Percentiles rank a stretch among this genome's conserved stretches.
These are phyloP conservation scores for Ophiostoma quercus DNA, from an alignment of 2,329 filamentous ascomycete genomes.

Conservation along the genomic window DNA sequence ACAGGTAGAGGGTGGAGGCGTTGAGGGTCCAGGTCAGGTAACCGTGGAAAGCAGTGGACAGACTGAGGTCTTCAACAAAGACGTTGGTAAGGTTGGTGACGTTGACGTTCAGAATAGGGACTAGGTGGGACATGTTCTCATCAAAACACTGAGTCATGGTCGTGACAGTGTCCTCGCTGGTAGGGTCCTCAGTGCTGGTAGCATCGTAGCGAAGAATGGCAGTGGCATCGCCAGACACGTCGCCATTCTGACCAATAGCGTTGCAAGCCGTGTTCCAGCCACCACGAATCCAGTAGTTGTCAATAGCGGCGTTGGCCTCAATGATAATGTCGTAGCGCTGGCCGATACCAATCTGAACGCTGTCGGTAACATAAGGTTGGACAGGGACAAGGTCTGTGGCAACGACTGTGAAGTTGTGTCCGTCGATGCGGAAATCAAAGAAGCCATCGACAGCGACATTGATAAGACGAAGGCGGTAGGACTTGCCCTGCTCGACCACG, in stretches of 20 bases:
- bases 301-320: slow-evolving; percentile 35
- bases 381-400: slow-evolving; percentile 50
- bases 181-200: slow-evolving; percentile 30
- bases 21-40: slow-evolving; percentile 10
- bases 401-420: slow-evolving; percentile 50
- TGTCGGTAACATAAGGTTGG: slow-evolving; percentile 44
- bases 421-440: slow-evolving; percentile 48
- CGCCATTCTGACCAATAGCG: slow-evolving; percentile 25
- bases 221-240: slow-evolving; percentile 30
- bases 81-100: slow-evolving; percentile 31
- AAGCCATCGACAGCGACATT: slow-evolving; percentile 47
- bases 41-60: slow-evolving; percentile 4
- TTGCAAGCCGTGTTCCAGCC: slow-evolving; percentile 29
- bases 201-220: slow-evolving; percentile 39
- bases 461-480: slow-evolving; percentile 45
- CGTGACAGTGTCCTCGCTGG: slow-evolving; percentile 33
- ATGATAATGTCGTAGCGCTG: slow-evolving; percentile 45
- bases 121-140: not conserved
- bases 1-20: not conserved
- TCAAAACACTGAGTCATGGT: slow-evolving; percentile 20
- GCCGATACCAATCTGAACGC: slow-evolving; percentile 46
- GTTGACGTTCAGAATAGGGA: slow-evolving; percentile 35
- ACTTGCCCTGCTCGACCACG: slow-evolving; percentile 42
- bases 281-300: slow-evolving; percentile 31
- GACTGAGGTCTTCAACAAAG: not conserved